Evolutionary conservation across 192 early-diverging fungal genomes (phyloP).

Genomic region (Coemansia sp.): DNA sequence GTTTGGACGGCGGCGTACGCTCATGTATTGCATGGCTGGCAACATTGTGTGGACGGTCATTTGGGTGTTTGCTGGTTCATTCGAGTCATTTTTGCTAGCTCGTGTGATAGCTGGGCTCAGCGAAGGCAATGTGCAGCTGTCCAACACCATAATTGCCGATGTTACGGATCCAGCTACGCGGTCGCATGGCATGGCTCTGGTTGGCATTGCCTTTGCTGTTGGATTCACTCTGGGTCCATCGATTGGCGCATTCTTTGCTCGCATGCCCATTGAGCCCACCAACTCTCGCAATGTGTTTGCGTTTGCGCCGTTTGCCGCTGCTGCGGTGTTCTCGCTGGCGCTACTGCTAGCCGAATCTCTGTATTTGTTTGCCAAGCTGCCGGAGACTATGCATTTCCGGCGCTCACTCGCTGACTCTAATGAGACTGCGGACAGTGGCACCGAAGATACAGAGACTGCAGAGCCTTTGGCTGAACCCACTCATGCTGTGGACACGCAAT

Average conservation of each 20-base stretch:
- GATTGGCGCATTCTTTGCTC: conserved; percentile 74
- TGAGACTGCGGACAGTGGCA: conserved; percentile 1
- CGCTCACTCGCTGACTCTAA: background rate
- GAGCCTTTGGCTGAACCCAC: too few species aligned
- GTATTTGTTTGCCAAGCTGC: conserved; percentile 73
- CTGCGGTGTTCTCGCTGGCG: conserved; percentile 83
- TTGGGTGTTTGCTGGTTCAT: conserved; percentile 88
- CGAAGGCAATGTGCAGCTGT: conserved; percentile 98
- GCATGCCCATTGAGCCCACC: conserved; percentile 16
- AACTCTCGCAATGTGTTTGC: conserved; percentile 5
- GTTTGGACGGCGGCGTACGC: conserved; percentile 75
- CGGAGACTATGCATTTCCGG: conserved; percentile 67
- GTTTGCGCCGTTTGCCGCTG: conserved; percentile 75
- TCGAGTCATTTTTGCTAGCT: conserved; percentile 80
- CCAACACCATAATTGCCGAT: conserved; percentile 93
- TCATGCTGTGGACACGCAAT: background rate
- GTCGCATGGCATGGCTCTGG: conserved; percentile 83
- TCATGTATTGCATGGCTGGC: conserved; percentile 89
- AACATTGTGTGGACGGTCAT: conserved; percentile 84
- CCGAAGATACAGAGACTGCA: background rate
- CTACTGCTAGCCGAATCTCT: conserved; percentile 79
- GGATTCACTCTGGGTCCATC: conserved; percentile 96
- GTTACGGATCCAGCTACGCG: conserved; percentile 76
- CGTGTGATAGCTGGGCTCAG: conserved; percentile 89
- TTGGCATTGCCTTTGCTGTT: conserved; percentile 95